Base-by-base conservation (phyloP, 345 rosid genomes). In the Viola odorata region DNA sequence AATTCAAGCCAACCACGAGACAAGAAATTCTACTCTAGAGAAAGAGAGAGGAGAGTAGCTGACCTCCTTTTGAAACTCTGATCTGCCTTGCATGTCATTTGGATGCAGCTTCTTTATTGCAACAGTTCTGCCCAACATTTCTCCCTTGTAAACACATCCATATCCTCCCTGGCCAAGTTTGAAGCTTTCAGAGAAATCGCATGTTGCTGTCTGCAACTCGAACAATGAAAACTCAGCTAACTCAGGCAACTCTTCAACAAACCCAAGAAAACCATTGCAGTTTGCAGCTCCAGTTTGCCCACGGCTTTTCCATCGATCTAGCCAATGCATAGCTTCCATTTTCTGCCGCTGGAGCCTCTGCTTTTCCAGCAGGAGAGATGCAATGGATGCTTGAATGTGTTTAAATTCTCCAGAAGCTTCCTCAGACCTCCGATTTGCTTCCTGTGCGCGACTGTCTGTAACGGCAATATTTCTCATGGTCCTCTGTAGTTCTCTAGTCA, bases 81-180 rank as follows among this genome's bases (percentile, higher is more conserved):
- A 75, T 55, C 79, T 85, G 63, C 88, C 80, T 75, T 85, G 89
- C 85, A 75, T 71, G 76, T 81, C 80, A 60, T 82, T 75, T 13
- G 83, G 78, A 78, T 83, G 69, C 57, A 85, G 74, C 75, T 67
- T 77, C 73, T 85, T 88, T 69, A 83, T 75, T 11, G 89, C 89
- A 39, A 88, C 89, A 55, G 91, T 88, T 79, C 89, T 78, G 54
- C 95, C 95, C 74, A 85, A 61, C 91, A 85, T 78, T 81, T 87
- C 95, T 54, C 89, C 95, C 77, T 87, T 85, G 79, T 78, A 85
- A 59, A 88, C 85, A 77, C 79, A 66, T 53, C 86, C 86, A 63
- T 67, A 72, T 70, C 89, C 86, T 60, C 89, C 82, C 70, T 73
- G 78, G 38, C 91, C 86, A 55, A 88, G 55, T 68, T 79, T 83